Percentiles rank a stretch among this genome's conserved stretches.
Conservation (phyloP, 192 early-diverging fungal genomes). For the Backusella tarrabulga region DNA sequence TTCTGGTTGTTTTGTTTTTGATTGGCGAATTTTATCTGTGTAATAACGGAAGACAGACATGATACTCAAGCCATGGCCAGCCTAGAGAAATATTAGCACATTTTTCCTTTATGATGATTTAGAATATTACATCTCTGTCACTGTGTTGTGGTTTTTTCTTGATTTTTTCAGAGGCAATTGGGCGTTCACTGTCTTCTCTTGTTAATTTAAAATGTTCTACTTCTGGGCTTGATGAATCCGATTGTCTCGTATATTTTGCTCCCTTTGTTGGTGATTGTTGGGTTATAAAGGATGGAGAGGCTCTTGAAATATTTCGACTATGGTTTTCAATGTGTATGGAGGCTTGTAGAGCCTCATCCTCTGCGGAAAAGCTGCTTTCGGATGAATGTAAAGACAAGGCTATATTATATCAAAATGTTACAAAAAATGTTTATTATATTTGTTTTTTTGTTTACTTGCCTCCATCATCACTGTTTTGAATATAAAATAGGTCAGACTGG, state of each 20-base stretch:
- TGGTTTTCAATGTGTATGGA: neutral
- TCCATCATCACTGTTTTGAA: slow-evolving; percentile 7
- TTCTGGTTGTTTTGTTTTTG: slow-evolving; percentile 8
- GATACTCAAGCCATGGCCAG: slow-evolving; percentile 16
- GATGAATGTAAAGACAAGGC: slow-evolving; percentile 28
- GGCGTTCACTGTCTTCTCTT: slow-evolving; percentile 34
- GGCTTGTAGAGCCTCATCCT: slow-evolving; percentile 16
- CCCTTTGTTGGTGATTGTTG: neutral
- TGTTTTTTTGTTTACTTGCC: neutral
- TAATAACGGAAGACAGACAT: slow-evolving; percentile 41
- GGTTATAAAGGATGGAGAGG: slow-evolving; percentile 30
- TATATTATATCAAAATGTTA: neutral
- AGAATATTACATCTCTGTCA: slow-evolving; percentile 16
- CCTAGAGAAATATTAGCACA: neutral
- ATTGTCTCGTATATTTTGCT: slow-evolving; percentile 14
- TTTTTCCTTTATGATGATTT: neutral
- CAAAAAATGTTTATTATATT: neutral
- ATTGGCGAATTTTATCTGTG: slow-evolving; percentile 37
- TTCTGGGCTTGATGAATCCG: slow-evolving; percentile 11
- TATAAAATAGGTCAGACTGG: neutral
- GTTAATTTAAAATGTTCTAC: slow-evolving; percentile 36
- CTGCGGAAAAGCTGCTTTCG: slow-evolving; percentile 29
- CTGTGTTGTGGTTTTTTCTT: slow-evolving; percentile 31
- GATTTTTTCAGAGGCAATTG: slow-evolving; percentile 40
- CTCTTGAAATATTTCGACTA: neutral